These are phyloP conservation scores for Mollisia scopiformis DNA, from an alignment of 2,329 filamentous ascomycete genomes.

Conservation along the genomic window DNA sequence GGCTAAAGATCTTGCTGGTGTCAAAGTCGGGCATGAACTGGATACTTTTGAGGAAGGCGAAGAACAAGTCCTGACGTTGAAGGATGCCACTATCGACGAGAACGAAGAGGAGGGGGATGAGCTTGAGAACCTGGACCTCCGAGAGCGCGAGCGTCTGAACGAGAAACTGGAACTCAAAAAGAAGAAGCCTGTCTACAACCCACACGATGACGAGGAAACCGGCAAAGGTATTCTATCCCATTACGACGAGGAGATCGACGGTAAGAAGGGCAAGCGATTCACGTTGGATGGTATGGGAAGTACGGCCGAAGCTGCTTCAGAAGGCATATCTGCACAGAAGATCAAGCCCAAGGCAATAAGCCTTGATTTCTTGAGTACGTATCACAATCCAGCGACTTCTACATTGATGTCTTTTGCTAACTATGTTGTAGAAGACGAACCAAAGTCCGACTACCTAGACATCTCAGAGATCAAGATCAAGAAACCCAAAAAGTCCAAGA, in stretches of 20 bases:
- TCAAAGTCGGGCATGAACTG: conserved; percentile 89
- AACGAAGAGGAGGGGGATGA: conserved; percentile 89
- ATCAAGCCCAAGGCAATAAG: conserved; percentile 72
- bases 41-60: conserved; percentile 79
- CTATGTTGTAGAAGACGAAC: conserved; percentile 58
- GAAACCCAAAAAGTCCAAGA: conserved; percentile 92
- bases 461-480: conserved; percentile 87
- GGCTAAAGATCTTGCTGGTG: conserved; percentile 81
- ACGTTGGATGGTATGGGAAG: conserved; percentile 81
- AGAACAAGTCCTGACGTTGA: conserved; percentile 92
- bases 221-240: conserved; percentile 77
- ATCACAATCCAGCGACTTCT: conserved; percentile 26
- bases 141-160: conserved; percentile 71
- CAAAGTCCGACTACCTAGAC: conserved; percentile 86
- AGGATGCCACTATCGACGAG: conserved; percentile 84
- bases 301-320: conserved; percentile 62
- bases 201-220: conserved; percentile 69
- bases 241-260: conserved; percentile 93
- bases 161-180: conserved; percentile 88
- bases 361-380: conserved; percentile 68
- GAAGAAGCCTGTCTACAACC: conserved; percentile 87
- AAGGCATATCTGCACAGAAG: conserved; percentile 54
- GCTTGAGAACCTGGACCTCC: conserved; percentile 75
- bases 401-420: conserved; percentile 31
- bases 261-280: conserved; percentile 87